Evolutionary conservation across 106 monocot species (phyloP).

Genomic region (Narthecium ossifragum): DNA sequence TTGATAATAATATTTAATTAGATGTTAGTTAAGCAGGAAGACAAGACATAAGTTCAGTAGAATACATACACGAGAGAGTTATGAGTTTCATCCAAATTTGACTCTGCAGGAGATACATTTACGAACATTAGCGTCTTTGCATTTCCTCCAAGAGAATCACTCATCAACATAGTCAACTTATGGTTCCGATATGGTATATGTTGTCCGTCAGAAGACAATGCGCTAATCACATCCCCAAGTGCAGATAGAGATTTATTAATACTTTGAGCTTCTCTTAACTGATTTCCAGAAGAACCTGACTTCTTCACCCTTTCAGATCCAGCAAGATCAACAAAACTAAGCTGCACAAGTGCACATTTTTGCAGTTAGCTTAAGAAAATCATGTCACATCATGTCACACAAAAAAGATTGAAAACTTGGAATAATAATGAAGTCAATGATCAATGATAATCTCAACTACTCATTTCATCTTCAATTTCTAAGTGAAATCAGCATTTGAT

Average conservation of each 20-base stretch:
- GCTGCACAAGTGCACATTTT: slow-evolving; percentile 44
- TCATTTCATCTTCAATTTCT: too few relatives aligned
- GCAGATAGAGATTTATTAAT: slow-evolving; percentile 98
- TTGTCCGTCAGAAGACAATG: slow-evolving; percentile 84
- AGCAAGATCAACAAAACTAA: slow-evolving; percentile 99
- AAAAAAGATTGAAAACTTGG: too few relatives aligned
- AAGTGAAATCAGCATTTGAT: too few relatives aligned
- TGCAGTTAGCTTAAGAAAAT: too few relatives aligned
- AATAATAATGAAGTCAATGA: too few relatives aligned
- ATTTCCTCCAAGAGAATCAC: slow-evolving; percentile 96
- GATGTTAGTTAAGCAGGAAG: too few relatives aligned
- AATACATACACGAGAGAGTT: slow-evolving; percentile 79
- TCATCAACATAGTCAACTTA: slow-evolving; percentile 98
- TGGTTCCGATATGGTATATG: slow-evolving; percentile 99
- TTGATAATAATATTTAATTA: too few relatives aligned
- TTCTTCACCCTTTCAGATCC: slow-evolving; percentile 98
- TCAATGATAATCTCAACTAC: too few relatives aligned
- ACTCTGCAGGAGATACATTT: slow-evolving; percentile 89
- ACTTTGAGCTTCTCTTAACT: slow-evolving; percentile 94
- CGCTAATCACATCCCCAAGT: slow-evolving; percentile 90
- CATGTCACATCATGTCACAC: too few relatives aligned
- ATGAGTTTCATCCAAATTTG: slow-evolving; percentile 90
- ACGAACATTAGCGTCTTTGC: slow-evolving; percentile 99
- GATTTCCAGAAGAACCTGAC: slow-evolving; percentile 84
- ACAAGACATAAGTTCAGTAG: too few relatives aligned